A percentile compares a stretch with the other conserved stretches of the same genome.
Evolutionary conservation across 257 asterid species (phyloP).

Genomic region (Jaltomata sinuosa): DNA sequence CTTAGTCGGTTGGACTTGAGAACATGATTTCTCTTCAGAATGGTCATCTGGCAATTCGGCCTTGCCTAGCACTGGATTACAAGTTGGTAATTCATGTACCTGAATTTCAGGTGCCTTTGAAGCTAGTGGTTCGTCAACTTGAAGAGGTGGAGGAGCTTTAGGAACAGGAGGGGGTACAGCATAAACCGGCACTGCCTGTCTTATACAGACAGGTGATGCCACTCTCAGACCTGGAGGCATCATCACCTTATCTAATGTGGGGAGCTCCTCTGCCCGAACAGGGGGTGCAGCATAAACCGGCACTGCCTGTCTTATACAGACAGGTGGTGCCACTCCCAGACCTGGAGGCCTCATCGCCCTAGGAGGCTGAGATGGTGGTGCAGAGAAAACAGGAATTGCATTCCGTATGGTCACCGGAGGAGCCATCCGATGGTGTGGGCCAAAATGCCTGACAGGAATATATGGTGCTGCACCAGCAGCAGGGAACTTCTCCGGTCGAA

Average conservation of each 20-base stretch:
- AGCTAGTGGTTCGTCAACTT: background rate
- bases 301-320: conserved; percentile 47
- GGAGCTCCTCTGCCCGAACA: too few species aligned
- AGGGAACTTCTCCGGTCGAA: conserved; percentile 51
- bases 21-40: background rate
- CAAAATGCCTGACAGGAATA: conserved; percentile 66
- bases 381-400: conserved; percentile 74
- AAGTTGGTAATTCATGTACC: conserved; percentile 1
- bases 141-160: conserved; percentile 27
- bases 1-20: background rate
- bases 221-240: conserved; percentile 31
- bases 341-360: conserved; percentile 44
- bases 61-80: background rate
- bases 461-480: conserved; percentile 86
- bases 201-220: conserved; percentile 58
- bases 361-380: conserved; percentile 59
- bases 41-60: background rate
- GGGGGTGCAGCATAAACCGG: conserved; percentile 52
- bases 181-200: conserved; percentile 53
- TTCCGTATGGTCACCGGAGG: conserved; percentile 82
- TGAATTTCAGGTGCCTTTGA: background rate
- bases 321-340: conserved; percentile 54
- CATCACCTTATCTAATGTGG: too few species aligned
- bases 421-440: conserved; percentile 57
- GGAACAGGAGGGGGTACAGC: conserved; percentile 49